These are phyloP conservation scores for Leccinum subtestaceum DNA, from an alignment of 768 basidiomycete species.

Conservation along the genomic window DNA sequence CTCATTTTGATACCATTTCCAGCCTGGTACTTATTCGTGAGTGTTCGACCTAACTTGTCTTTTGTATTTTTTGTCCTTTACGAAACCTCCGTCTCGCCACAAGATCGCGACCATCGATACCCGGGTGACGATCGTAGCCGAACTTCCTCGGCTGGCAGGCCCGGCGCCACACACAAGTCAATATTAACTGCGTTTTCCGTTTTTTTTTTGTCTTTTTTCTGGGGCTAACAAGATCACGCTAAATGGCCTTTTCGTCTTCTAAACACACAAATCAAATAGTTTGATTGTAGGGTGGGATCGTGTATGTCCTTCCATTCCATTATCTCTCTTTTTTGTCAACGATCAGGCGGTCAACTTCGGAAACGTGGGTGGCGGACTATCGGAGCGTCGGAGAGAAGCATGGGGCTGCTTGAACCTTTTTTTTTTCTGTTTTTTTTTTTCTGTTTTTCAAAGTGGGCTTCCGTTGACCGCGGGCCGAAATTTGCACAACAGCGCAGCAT, in stretches of 20 bases:
- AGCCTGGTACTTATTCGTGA: slow-evolving; percentile 8
- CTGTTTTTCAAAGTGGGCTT: background rate
- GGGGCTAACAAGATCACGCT: background rate
- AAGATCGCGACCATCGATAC: slow-evolving; percentile 12
- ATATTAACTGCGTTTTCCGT: background rate
- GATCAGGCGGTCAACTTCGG: background rate
- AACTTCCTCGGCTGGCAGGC: slow-evolving; percentile 8
- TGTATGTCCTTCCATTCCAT: slow-evolving; percentile 1
- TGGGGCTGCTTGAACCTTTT: slow-evolving; percentile 2
- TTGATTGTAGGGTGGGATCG: background rate
- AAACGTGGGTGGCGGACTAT: slow-evolving; percentile 13
- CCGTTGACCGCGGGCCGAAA: background rate
- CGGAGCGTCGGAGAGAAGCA: slow-evolving; percentile 12
- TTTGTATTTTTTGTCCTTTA: background rate
- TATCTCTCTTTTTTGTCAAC: background rate
- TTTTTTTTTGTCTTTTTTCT: background rate
- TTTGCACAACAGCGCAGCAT: background rate
- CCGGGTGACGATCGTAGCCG: background rate
- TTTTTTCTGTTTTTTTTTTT: background rate
- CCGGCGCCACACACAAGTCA: background rate
- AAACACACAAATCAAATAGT: slow-evolving; percentile 1
- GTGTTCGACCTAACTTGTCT: slow-evolving; percentile 2
- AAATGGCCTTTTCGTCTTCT: background rate
- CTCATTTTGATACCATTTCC: slow-evolving; percentile 16
- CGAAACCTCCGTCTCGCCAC: slow-evolving; percentile 4